A percentile compares a stretch with the other conserved stretches of the same genome.
These are phyloP conservation scores for Leucoagaricus sp. DNA, from an alignment of 1,284 basidiomycete species.

Conservation along the genomic window DNA sequence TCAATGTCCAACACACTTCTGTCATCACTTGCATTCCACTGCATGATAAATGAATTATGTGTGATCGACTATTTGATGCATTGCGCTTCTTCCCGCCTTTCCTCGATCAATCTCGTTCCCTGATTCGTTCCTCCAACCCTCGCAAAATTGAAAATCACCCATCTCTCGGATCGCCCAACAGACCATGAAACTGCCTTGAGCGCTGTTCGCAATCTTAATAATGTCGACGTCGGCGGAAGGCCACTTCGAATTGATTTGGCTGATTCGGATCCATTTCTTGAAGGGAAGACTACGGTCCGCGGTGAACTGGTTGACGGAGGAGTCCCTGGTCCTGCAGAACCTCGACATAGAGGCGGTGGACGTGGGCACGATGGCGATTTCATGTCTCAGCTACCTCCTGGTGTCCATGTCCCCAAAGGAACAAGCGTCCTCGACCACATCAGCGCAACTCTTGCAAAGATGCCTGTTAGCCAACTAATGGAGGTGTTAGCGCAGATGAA, in stretches of 20 bases:
- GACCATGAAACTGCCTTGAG: slow-evolving; percentile 89
- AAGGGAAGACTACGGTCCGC: slow-evolving; percentile 65
- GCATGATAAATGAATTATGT: slow-evolving; percentile 8
- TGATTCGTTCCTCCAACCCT: neutral
- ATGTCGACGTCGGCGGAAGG: slow-evolving; percentile 81
- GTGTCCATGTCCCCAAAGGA: slow-evolving; percentile 79
- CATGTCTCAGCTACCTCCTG: slow-evolving; percentile 72
- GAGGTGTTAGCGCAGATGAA: slow-evolving; percentile 99
- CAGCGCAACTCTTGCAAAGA: slow-evolving; percentile 82
- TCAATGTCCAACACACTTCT: neutral
- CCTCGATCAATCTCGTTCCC: neutral
- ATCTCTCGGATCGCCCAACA: slow-evolving; percentile 29
- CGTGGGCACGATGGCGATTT: slow-evolving; percentile 47
- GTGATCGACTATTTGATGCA: slow-evolving; percentile 6
- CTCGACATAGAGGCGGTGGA: slow-evolving; percentile 49
- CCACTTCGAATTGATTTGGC: slow-evolving; percentile 81
- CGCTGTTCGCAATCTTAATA: slow-evolving; percentile 86
- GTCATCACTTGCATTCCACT: neutral
- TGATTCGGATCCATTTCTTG: slow-evolving; percentile 60
- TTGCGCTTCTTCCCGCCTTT: neutral
- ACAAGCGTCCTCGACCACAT: slow-evolving; percentile 83
- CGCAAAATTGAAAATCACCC: neutral
- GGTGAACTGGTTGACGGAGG: slow-evolving; percentile 66
- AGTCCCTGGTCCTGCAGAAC: slow-evolving; percentile 47
- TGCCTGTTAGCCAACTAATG: slow-evolving; percentile 84